Base-by-base conservation (phyloP, 345 rosid genomes). In the Citrus mangshanensis region DNA sequence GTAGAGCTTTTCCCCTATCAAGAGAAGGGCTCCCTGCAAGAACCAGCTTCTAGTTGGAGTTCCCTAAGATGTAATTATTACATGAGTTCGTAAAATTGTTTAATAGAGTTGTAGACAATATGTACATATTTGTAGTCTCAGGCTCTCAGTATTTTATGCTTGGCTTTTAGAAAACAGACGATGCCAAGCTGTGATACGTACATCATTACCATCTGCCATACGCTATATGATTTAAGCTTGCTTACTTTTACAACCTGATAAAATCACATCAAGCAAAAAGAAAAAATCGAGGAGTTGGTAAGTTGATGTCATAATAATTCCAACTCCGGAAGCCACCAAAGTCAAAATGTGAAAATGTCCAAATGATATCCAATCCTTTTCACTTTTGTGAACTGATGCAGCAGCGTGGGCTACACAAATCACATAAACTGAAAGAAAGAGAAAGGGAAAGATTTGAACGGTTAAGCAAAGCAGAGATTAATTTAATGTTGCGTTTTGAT, bases 271-370 rank as follows among this genome's bases (percentile, higher is more conserved):
- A 35, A 60, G 55, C 24, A n/a, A 3, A 32, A 65, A 19, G 21
- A 0, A 3, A 61, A 24, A 24, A 61, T 10, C 27, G 27, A 61
- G 64, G n/a, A 51, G 78, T 73, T 78, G 71, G 81, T 77, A 54
- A 61, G 76, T 72, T 58, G 34, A 68, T 46, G 74, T 60, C 64
- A 60, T 28, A 6, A 60, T 49, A 14, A 51, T 27, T 46, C 68
- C 79, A n/a, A 82, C 81, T 74, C 63, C 62, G 1, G 28, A n/a
- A 65, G n/a, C 51, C 49, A 66, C 72, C 2, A 8, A 78, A 78
- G 78, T 82, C 78, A 81, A 80, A 68, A 46, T 71, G 22, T 42
- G 49, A 42, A 42, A 46, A n/a, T 49, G 30, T 60, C 34, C 8
- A 67, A 72, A 54, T 63, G 70, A 21, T 63, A 25, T 16, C 27